phyloP scores from a whole-genome alignment of 2,329 filamentous ascomycete genomes.

The Phialophora macrospora region DNA sequence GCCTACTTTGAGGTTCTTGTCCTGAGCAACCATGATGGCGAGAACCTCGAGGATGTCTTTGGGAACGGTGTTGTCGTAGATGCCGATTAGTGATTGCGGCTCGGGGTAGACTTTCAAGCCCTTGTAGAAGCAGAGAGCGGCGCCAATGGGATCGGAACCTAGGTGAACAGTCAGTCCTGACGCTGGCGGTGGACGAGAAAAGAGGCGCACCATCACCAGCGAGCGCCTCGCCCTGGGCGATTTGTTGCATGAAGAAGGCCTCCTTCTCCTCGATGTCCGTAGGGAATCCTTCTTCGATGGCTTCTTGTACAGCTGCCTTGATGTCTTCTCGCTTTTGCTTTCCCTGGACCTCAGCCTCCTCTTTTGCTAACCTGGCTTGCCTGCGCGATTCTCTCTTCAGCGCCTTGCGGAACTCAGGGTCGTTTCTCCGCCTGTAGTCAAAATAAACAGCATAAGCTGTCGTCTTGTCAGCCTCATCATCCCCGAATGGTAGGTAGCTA shows the following conservation, averaged over 20 bases:
- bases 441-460: slow-evolving; percentile 69
- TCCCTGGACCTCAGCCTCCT: slow-evolving; percentile 54
- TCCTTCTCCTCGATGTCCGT: slow-evolving; percentile 89
- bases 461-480: slow-evolving; percentile 26
- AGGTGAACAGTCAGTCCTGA: slow-evolving; percentile 29
- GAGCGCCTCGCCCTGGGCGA: slow-evolving; percentile 83
- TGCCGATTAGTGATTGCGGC: slow-evolving; percentile 87
- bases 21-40: slow-evolving; percentile 96
- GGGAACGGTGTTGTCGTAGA: slow-evolving; percentile 98
- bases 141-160: slow-evolving; percentile 66
- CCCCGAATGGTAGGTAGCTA: slow-evolving; percentile 11
- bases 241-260: slow-evolving; percentile 94
- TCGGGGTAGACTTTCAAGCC: slow-evolving; percentile 97
- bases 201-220: slow-evolving; percentile 70
- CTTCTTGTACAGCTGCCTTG: slow-evolving; percentile 74
- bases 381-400: slow-evolving; percentile 58
- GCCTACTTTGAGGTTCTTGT: slow-evolving; percentile 71
- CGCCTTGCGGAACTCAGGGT: slow-evolving; percentile 65
- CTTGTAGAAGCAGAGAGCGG: slow-evolving; percentile 95
- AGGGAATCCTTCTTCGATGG: slow-evolving; percentile 91
- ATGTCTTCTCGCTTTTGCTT: slow-evolving; percentile 66
- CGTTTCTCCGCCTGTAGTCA: slow-evolving; percentile 67
- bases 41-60: slow-evolving; percentile 97
- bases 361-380: slow-evolving; percentile 54
- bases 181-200: background rate